These are phyloP conservation scores for Tolypocladium ophioglossoides DNA, from an alignment of 2,329 filamentous ascomycete genomes.

Conservation along the genomic window DNA sequence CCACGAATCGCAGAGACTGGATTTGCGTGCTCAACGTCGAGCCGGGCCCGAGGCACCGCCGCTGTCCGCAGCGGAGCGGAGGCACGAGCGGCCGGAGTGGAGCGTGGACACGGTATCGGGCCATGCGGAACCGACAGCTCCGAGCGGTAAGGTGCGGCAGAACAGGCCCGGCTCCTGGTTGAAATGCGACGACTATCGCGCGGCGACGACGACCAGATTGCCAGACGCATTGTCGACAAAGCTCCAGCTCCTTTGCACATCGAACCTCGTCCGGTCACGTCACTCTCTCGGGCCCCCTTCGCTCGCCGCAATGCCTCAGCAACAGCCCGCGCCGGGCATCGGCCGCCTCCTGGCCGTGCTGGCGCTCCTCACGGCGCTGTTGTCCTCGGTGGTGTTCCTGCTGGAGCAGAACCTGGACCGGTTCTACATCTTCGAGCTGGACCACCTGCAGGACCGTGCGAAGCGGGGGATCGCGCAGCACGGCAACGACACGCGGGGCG, in stretches of 20 bases:
- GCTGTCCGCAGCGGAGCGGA: neutral
- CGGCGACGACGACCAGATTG: neutral
- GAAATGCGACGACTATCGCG: neutral
- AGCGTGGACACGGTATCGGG: conserved; percentile 7
- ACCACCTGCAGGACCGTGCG: conserved; percentile 58
- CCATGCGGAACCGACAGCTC: conserved; percentile 12
- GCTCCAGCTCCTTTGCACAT: neutral
- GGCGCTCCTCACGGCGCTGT: conserved; percentile 41
- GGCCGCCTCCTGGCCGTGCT: conserved; percentile 35
- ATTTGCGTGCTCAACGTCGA: neutral
- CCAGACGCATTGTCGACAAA: neutral
- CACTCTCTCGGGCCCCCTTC: neutral
- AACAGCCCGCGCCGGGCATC: conserved; percentile 8
- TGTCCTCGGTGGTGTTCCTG: conserved; percentile 42
- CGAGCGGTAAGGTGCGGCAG: conserved; percentile 19
- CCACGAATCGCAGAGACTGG: neutral
- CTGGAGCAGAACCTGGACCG: conserved; percentile 47
- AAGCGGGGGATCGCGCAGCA: conserved; percentile 54
- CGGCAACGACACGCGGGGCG: conserved; percentile 62
- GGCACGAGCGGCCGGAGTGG: neutral
- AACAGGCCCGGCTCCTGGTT: neutral
- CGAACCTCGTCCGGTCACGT: neutral
- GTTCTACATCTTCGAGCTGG: conserved; percentile 68
- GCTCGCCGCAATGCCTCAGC: neutral
- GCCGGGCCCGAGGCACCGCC: neutral